These are phyloP conservation scores for Boletellus dicymbophilus DNA, from an alignment of 1,284 basidiomycete genomes.

Conservation along the genomic window DNA sequence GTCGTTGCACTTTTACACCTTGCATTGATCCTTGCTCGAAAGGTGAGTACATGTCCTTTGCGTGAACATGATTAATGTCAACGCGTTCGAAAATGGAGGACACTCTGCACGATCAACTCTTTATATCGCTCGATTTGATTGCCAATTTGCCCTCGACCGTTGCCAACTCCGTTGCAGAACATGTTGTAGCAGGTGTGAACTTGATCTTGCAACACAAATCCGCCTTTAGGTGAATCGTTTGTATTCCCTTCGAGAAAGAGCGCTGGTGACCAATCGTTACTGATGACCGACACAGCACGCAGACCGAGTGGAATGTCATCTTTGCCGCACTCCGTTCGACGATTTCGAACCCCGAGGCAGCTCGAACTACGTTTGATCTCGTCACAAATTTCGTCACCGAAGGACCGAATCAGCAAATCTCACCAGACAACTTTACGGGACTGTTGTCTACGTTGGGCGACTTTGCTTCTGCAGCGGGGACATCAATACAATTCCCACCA, in stretches of 20 bases:
- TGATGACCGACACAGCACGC: slow-evolving; percentile 53
- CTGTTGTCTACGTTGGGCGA: slow-evolving; percentile 86
- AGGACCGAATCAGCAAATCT: slow-evolving; percentile 59
- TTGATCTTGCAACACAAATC: slow-evolving; percentile 78
- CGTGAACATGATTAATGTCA: not conserved
- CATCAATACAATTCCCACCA: slow-evolving; percentile 57
- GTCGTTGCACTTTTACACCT: slow-evolving; percentile 88
- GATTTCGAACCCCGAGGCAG: slow-evolving; percentile 86
- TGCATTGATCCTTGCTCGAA: slow-evolving; percentile 76
- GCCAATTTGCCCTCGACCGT: slow-evolving; percentile 77
- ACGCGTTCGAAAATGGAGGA: slow-evolving; percentile 43
- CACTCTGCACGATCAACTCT: slow-evolving; percentile 87
- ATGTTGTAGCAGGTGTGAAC: slow-evolving; percentile 85
- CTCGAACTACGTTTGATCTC: slow-evolving; percentile 81
- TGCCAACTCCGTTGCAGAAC: slow-evolving; percentile 87
- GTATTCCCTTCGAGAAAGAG: not conserved
- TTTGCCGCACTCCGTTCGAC: slow-evolving; percentile 90
- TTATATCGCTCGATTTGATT: slow-evolving; percentile 89
- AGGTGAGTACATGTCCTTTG: slow-evolving; percentile 50
- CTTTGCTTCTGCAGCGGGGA: slow-evolving; percentile 77
- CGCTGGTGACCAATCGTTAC: not conserved
- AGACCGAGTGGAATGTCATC: slow-evolving; percentile 95
- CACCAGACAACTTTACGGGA: slow-evolving; percentile 80
- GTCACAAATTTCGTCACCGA: slow-evolving; percentile 65
- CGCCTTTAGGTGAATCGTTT: slow-evolving; percentile 59